These are phyloP conservation scores for Drosera spatulata DNA, from an alignment of 179 eudicot species.

Conservation along the genomic window DNA sequence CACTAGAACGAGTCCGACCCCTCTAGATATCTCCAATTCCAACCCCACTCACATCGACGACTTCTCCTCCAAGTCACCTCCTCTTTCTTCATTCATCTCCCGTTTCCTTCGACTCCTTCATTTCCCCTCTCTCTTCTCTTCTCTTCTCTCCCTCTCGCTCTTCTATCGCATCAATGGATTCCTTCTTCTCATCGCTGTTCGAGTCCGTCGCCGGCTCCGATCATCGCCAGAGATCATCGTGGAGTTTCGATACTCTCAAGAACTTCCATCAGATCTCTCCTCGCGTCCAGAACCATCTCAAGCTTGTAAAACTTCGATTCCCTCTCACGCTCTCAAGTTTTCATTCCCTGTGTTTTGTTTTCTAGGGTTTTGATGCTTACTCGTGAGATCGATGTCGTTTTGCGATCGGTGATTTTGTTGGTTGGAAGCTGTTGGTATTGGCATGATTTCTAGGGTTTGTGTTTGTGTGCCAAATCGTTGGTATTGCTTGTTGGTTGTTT, in stretches of 20 bases:
- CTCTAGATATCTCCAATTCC: too few relatives aligned
- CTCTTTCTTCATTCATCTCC: too few relatives aligned
- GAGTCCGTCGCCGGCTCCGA: slow-evolving; percentile 40
- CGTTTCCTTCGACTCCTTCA: too few relatives aligned
- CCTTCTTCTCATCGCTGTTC: slow-evolving; percentile 30
- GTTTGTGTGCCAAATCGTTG: too few relatives aligned
- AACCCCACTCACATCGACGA: too few relatives aligned
- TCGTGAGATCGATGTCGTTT: too few relatives aligned
- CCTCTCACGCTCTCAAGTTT: neutral
- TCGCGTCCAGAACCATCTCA: slow-evolving; percentile 72
- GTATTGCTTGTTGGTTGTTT: too few relatives aligned
- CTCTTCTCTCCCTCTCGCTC: neutral
- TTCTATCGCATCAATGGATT: slow-evolving; percentile 34
- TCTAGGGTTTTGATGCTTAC: neutral
- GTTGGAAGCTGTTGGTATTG: neutral
- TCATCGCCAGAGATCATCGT: slow-evolving; percentile 17
- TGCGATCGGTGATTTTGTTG: too few relatives aligned
- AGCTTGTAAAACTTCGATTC: slow-evolving; percentile 29
- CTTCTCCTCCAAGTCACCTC: too few relatives aligned
- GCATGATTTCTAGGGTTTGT: neutral
- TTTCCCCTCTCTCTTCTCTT: too few relatives aligned
- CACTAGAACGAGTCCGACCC: too few relatives aligned
- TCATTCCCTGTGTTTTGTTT: neutral
- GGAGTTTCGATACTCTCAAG: slow-evolving; percentile 68
- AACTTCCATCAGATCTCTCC: slow-evolving; percentile 78